Evolutionary conservation across 352 stramenopile genomes (phyloP).

Genomic region (Pythium aquatile): DNA sequence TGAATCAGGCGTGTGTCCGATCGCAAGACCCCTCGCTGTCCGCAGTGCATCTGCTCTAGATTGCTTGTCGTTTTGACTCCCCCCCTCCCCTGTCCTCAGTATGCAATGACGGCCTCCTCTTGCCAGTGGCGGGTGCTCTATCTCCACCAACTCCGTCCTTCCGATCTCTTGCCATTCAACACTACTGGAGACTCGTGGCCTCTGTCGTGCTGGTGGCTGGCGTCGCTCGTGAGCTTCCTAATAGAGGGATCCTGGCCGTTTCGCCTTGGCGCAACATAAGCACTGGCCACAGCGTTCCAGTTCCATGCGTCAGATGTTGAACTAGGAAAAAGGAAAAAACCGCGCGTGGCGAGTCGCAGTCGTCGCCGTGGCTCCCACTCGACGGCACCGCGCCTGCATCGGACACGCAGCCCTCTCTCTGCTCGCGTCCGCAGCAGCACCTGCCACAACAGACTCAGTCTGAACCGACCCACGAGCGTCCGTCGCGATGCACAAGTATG

Average conservation of each 20-base stretch:
- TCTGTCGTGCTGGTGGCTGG: no score
- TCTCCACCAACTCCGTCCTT: no score
- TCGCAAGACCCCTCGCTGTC: no score
- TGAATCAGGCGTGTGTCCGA: no score
- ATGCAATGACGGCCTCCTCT: no score
- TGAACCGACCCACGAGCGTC: not conserved
- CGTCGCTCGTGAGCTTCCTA: no score
- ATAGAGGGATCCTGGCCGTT: constrained; percentile 5
- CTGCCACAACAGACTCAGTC: not conserved
- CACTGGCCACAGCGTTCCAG: constrained; percentile 3
- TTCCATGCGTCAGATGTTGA: constrained; percentile 19
- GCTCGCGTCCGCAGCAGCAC: not conserved
- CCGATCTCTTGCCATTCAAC: no score
- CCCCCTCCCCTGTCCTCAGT: no score
- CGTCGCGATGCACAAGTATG: constrained; percentile 63
- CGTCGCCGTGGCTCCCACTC: constrained; percentile 13
- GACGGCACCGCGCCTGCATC: constrained; percentile 3
- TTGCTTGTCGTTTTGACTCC: no score
- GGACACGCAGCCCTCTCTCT: not conserved
- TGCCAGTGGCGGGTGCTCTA: no score
- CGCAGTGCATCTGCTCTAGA: no score
- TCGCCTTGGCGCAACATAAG: constrained; percentile 35
- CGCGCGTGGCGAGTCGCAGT: constrained; percentile 13
- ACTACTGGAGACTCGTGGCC: no score
- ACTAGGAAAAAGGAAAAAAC: constrained; percentile 30